Evolutionary conservation across 176 grass and related monocot species (phyloP).

Genomic region (Triticum urartu): DNA sequence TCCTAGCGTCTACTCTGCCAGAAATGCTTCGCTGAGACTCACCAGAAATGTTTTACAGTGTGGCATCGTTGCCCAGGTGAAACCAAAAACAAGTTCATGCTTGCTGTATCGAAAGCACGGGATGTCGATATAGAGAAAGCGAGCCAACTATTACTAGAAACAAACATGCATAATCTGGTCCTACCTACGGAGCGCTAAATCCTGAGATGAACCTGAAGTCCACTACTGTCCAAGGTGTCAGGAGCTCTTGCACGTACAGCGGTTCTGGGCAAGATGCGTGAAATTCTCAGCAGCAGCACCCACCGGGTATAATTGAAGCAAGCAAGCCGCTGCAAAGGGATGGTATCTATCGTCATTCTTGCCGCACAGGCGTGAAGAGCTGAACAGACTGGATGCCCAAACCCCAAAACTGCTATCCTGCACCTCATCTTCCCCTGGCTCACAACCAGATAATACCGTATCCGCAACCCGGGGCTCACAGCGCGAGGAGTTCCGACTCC

Average conservation of each 20-base stretch:
- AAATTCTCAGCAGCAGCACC: neutral
- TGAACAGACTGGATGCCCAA: neutral
- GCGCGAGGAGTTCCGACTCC: constrained; percentile 69
- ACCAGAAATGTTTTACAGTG: constrained; percentile 14
- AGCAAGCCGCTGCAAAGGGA: neutral
- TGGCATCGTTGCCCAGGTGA: neutral
- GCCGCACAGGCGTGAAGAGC: neutral
- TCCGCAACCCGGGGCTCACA: constrained; percentile 39
- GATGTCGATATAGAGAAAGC: constrained; percentile 11
- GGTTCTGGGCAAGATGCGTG: neutral
- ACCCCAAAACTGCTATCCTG: constrained; percentile 22
- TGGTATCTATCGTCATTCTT: too few species aligned
- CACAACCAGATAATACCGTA: too few species aligned
- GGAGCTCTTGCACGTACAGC: neutral
- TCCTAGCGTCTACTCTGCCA: neutral
- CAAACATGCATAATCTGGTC: neutral
- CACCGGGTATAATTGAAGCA: neutral
- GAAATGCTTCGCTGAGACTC: neutral
- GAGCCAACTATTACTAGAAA: neutral
- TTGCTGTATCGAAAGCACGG: neutral
- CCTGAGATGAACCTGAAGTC: constrained; percentile 5
- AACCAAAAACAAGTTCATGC: too few species aligned
- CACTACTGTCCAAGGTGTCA: neutral
- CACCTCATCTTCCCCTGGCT: neutral
- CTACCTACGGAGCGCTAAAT: constrained; percentile 3